These are phyloP conservation scores for Aspergillus piperis DNA, from an alignment of 2,329 filamentous ascomycete species.

Conservation along the genomic window DNA sequence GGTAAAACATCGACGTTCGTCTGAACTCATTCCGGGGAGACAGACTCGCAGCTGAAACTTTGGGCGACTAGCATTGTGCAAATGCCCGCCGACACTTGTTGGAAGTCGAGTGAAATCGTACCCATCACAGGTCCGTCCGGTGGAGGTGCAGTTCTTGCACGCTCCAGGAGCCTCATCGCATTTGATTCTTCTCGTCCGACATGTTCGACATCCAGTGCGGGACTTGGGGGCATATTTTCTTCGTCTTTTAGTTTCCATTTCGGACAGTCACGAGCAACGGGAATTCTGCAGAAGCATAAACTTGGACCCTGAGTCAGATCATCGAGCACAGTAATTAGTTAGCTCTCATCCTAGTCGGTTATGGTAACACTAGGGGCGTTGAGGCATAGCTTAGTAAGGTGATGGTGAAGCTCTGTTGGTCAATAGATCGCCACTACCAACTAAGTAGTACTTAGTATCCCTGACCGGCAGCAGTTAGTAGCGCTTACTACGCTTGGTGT, in stretches of 20 bases:
- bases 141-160: constrained; percentile 39
- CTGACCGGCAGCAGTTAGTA: neutral
- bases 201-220: constrained; percentile 12
- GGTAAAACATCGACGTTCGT: constrained; percentile 24
- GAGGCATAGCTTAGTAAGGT: neutral
- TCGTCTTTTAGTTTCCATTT: neutral
- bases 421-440: neutral
- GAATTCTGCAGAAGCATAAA: neutral
- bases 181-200: constrained; percentile 16
- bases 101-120: constrained; percentile 28
- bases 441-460: neutral
- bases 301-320: neutral
- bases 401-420: neutral
- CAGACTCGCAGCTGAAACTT: neutral
- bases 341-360: neutral
- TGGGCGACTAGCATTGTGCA: neutral
- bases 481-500: too few species aligned
- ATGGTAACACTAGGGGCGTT: too few species aligned
- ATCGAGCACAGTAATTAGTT: neutral
- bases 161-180: constrained; percentile 36
- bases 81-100: neutral
- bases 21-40: constrained; percentile 11
- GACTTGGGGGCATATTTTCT: neutral
- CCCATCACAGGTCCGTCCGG: constrained; percentile 42
- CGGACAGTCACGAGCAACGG: neutral